Base-by-base conservation (phyloP, 1,139 yeast genomes). In the Debaryomyces fabryi region DNA sequence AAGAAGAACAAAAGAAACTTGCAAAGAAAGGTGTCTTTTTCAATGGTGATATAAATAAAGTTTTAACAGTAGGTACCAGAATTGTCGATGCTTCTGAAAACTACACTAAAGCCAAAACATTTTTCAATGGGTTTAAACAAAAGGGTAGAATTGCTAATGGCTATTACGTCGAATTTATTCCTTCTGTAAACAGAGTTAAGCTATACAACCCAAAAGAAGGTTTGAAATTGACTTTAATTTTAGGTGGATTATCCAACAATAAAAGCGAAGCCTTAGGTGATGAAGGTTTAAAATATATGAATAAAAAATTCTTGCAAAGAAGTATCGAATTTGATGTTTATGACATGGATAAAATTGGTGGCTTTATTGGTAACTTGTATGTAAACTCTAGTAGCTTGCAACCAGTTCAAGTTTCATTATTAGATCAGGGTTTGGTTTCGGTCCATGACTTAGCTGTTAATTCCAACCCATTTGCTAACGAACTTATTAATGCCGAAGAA, bases 81-180 rank as follows among this genome's bases (percentile, higher is more conserved):
- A 69, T 84, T 38, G 87, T 88, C 37, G 95, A 90, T 64, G 96
- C 96, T 2, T 86, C 93, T 10, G 96, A 88, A 63, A 82, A 78
- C 55, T 74, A 79, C 7, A 71, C 85, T 47, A 83, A 88, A 59
- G 91, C 96, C 35, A 84, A 83, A 55, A 84, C 92, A 2, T 88
- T 85, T 62, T 72, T 88, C 58, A 79, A 86, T 51, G 82, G 89
- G 1, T 80, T 89, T 58, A 82, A 81, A 60, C 82, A 86, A 58
- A 85, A 86, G 68, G 79, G 82, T 24, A 76, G 82, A 54, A 77
- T 88, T 46, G 69, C 84, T 20, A 90, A 83, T 45, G 76, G 74
- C 1, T 79, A 82, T 53, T 67, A 74, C 50, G 91, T 89, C 32
- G 96, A 90, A 52, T 85, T 76, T 59, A 82, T 89, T 42, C 74